Evolutionary conservation across 202 grass and related monocot genomes (phyloP), one percentile per base, ranked within the genome.

Genomic region (Panicum hallii): DNA sequence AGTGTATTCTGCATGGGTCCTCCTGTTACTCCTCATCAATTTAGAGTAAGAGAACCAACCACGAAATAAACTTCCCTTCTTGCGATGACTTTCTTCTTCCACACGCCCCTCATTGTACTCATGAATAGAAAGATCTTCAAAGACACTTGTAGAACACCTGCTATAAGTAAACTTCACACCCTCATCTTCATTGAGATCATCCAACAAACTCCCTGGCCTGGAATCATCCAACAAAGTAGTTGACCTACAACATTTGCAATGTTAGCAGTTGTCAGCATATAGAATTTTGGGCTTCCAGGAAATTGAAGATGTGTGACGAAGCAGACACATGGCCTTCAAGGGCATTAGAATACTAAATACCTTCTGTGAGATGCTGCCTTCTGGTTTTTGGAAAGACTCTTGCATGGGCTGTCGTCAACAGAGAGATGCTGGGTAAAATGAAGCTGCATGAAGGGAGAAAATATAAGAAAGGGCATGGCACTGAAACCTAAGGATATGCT

Each of bases 391-490:
- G 72, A 62, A 82, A 72, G 65, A 30, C 76, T 72, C 72, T 82
- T 86, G 65, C 74, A 72, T 36, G 87, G 80, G 44, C 28, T 78
- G 45, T 91, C 79, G 66, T 97, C 72, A 34, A 88, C 49, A 68
- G 88, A 91, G 16, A 97, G 75, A 88, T 94, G 95, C 58, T 87
- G 87, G 47, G 86, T 76, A 82, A 97, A 97, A 84, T 90, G 77
- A 75, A 97, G 90, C 95, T 97, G 86, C 90, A 74, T 28, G 14
- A 64, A 56, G 78, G 32, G 62, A 73, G 66, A 44, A 41, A 20
- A 70, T 68, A 84, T 47, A 72, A 57, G 72, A 67, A 66, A 63
- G 28, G 22, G 9, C 30, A 67, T 83, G 48, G 9, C 52, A 79
- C 72, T 16, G 28, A 72, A 74, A 69, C 67, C 17, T 63, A 46